These are phyloP conservation scores for Leccinum fuscescens DNA, from an alignment of 1,284 basidiomycete genomes.

Conservation along the genomic window DNA sequence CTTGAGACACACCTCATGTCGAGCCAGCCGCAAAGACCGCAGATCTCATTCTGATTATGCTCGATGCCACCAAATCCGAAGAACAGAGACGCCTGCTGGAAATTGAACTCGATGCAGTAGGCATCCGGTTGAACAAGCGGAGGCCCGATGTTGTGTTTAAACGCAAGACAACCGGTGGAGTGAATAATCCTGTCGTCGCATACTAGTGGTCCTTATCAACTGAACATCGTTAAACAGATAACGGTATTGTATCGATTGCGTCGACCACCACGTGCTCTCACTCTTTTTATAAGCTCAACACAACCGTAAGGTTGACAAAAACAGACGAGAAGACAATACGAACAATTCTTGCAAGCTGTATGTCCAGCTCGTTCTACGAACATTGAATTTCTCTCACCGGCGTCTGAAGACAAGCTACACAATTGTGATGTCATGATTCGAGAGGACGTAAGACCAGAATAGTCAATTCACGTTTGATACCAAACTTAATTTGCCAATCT, in stretches of 20 bases:
- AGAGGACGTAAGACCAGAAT: slow-evolving; percentile 74
- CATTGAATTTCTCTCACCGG: slow-evolving; percentile 4
- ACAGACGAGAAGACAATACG: slow-evolving; percentile 95
- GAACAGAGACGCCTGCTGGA: slow-evolving; percentile 89
- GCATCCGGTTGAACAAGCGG: slow-evolving; percentile 88
- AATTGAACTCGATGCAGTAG: slow-evolving; percentile 93
- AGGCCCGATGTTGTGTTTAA: slow-evolving; percentile 88
- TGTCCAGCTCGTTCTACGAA: slow-evolving; percentile 24
- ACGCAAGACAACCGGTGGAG: slow-evolving; percentile 88
- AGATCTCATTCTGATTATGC: slow-evolving; percentile 92
- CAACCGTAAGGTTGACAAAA: slow-evolving; percentile 89
- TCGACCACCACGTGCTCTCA: not conserved
- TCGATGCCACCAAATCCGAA: slow-evolving; percentile 94
- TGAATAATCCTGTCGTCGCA: slow-evolving; percentile 40
- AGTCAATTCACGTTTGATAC: not conserved
- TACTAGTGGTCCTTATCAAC: not conserved
- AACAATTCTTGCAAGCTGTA: slow-evolving; percentile 85
- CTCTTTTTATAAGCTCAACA: slow-evolving; percentile 62
- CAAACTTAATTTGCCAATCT: not conserved
- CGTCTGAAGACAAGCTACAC: slow-evolving; percentile 69
- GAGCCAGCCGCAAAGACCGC: slow-evolving; percentile 87
- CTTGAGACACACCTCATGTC: slow-evolving; percentile 3
- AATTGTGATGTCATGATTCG: slow-evolving; percentile 97
- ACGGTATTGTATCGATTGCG: slow-evolving; percentile 22
- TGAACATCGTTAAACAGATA: slow-evolving; percentile 19